Evolutionary conservation across 129 eudicot species (phyloP), one percentile per base, ranked within the genome.

Genomic region (Daucus carota): DNA sequence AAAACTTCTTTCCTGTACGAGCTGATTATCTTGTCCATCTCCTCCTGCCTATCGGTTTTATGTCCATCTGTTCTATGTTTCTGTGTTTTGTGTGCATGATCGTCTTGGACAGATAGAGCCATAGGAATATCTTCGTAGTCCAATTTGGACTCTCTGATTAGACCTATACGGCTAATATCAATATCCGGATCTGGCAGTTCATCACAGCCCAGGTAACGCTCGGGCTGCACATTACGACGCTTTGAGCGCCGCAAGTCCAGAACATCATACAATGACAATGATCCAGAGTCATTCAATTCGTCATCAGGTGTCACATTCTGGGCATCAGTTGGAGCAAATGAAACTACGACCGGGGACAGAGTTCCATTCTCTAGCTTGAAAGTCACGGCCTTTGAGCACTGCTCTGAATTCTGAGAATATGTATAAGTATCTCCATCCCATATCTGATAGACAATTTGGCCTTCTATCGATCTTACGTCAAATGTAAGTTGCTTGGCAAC

Each of bases 71-170:
- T 48, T 48, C 57, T 48, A 17, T 48, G 46, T 8, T 10, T 59
- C 11, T 67, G 74, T 67, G 67, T 44, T 80, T 86, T 84, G 50
- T 73, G 76, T 24, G 87, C 87, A 78, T 89, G 76, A 73, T 87
- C 90, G 76, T 85, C 96, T 68, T 92, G 97, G 75, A 92, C 86
- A 18, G 97, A 92, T 34, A 92, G 77, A 6, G 92, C 85, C 68
- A 87, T 45, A 0, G 90, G 92, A 36, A 87, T 66, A 50, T 90
- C 91, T 76, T 88, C 97, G 28, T 79, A 86, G 36, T 89, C 92
- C 31, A 75, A 43, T 57, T 70, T 87, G 66, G 70, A 45, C 31
- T 87, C 79, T 86, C 88, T 92, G 80, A 77, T 77, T 76, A 81
- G 77, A 42, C 99, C 93, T 34, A 89, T 66, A 24, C 91, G 83